Base-by-base conservation (phyloP, 192 early-diverging fungal genomes). In the Coemansia sp. region DNA sequence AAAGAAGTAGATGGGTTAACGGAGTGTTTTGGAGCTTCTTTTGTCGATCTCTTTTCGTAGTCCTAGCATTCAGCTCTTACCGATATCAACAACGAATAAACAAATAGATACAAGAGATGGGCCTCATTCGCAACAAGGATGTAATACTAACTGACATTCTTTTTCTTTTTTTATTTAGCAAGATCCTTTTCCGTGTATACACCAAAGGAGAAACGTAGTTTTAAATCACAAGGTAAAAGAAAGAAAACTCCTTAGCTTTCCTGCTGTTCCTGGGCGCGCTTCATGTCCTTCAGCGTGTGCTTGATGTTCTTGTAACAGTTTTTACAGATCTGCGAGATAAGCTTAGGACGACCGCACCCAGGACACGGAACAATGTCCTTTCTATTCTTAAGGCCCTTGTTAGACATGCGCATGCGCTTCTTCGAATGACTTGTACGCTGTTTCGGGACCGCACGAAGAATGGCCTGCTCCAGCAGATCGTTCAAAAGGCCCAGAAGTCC, bases 341-440 rank as follows among this genome's bases (percentile, higher is more conserved):
- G 76, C 65, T 91, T 90, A 23, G 86, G 77, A 26, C 85, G 76
- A 6, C 92, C 92, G 65, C 95, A 97, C 59, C 86, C 88, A 21
- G 87, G 89, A 70, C 95, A 97, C 39, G 86, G 77, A 7, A 83
- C 73, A 38, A 93, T 87, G 69, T 94, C 89, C 23, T 87, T 72
- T 37, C 88, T 82, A 64, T 85, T 87, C 84, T 88, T 87, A 50
- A 93, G 73, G 57, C 90, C 89, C 70, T 93, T 93, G 72, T 87
- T 91, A 12, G 90, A 84, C 60, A 88, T 86, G 65, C 92, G 86
- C 90, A 90, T 93, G 71, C 92, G 90, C 83, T 95, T 94, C 74
- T 92, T 95, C 40, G 90, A 85, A 68, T 97, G 95, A 23, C 94
- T 94, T 0, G 95, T 97, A 75, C 92, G 90, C 82, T 93, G 93